Evolutionary conservation across 441 rosid genomes (phyloP), one percentile per base, ranked within the genome.

Genomic region (Gossypium aridum): DNA sequence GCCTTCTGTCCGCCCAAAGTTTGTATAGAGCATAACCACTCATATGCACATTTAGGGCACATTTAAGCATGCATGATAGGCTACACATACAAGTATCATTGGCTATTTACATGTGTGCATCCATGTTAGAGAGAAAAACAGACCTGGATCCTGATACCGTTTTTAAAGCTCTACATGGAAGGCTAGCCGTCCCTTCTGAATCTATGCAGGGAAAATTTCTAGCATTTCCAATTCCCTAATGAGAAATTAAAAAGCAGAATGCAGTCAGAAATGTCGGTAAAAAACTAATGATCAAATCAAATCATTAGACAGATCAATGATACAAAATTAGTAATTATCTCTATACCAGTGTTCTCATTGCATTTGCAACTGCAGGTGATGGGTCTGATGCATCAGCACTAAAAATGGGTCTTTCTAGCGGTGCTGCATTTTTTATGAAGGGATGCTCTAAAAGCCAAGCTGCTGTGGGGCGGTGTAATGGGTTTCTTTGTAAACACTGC

Each of bases 401-500:
- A 63, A 72, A 39, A 74, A 88, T 78, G 59, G 91, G 83, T 71
- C 90, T 90, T 66, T 96, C 98, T 85, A 88, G 17, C 7, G 90
- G 87, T 39, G 93, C 82, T 2, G 86, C 86, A 79, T 83, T 79
- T 79, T 86, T 93, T n/a, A 96, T 91, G 78, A 96, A 96, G 56
- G 92, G 85, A 57, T 96, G 99, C 43, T 90, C 92, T 77, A 96
- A 88, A 72, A 96, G 98, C 75, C 79, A 49, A 68, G 90, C 75
- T 71, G 99, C 97, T 25, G 93, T 85, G 57, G 95, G 96, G 67
- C 99, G 99, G 77, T 85, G 81, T 37, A 59, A 43, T 0, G 99
- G 98, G 67, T 96, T 88, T 76, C 98, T 85, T 79, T 91, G 98
- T 73, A 94, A 73, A 76, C 98, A 96, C 70, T 80, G 83, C 80